Conservation (phyloP, 2,329 filamentous ascomycete species). For the Fusarium sulawesiense region DNA sequence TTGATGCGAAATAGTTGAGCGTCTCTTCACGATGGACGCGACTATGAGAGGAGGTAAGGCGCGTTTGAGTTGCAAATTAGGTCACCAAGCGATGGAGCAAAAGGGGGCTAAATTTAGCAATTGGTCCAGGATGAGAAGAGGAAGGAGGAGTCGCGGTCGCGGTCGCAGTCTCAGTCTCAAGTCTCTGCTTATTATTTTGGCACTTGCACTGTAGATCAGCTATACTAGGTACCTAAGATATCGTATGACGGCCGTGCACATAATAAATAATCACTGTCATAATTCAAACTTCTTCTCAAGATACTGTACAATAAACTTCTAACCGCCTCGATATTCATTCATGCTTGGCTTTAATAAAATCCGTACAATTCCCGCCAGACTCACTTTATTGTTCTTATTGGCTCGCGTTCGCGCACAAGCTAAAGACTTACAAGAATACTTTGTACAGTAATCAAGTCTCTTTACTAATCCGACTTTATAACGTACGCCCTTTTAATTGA, state of each 20-base stretch:
- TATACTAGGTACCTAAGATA: neutral
- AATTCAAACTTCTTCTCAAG: neutral
- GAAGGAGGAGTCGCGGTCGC: neutral
- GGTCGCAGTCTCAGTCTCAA: neutral
- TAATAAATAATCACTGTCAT: neutral
- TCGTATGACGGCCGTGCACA: conserved; percentile 29
- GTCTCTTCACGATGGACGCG: neutral
- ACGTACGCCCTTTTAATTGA: conserved; percentile 36
- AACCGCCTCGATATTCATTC: neutral
- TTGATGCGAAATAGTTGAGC: neutral
- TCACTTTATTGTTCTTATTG: neutral
- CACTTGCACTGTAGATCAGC: conserved; percentile 33
- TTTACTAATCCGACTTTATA: conserved; percentile 40
- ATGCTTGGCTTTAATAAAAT: neutral
- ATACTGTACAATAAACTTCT: neutral
- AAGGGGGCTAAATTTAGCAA: conserved; percentile 47
- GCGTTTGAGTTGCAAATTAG: conserved; percentile 43
- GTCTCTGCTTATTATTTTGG: conserved; percentile 11
- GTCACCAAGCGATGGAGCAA: conserved; percentile 37
- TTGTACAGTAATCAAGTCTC: conserved; percentile 39
- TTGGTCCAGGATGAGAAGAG: conserved; percentile 26
- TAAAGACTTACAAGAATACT: neutral
- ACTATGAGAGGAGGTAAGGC: conserved; percentile 2
- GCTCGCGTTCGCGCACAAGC: neutral
- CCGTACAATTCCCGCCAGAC: conserved; percentile 25